Conservation (phyloP, 1,284 basidiomycete species). For the Cryptococcus sp. region DNA sequence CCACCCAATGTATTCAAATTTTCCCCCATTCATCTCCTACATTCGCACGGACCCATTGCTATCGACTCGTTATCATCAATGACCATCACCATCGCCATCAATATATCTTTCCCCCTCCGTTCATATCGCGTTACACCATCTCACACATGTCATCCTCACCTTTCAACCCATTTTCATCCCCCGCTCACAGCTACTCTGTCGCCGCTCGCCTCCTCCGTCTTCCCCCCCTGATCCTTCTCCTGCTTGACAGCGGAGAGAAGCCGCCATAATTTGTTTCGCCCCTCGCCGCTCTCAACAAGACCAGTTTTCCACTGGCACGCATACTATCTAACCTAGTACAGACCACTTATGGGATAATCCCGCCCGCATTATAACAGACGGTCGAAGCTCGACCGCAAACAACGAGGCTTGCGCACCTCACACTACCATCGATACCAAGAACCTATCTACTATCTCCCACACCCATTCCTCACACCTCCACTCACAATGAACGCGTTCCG, state of each 20-base stretch:
- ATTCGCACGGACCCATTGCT: background rate
- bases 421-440: background rate
- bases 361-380: background rate
- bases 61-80: too few relatives aligned
- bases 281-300: constrained; percentile 2
- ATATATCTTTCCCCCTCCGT: background rate
- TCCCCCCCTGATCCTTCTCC: constrained; percentile 47
- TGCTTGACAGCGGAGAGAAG: constrained; percentile 49
- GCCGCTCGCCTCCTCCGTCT: constrained; percentile 45
- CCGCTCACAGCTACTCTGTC: constrained; percentile 35
- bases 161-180: constrained; percentile 3
- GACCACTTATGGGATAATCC: constrained; percentile 31
- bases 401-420: too few relatives aligned
- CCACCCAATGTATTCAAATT: background rate
- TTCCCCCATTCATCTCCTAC: background rate
- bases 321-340: constrained; percentile 3
- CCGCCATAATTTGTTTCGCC: constrained; percentile 49
- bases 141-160: too few relatives aligned
- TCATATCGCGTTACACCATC: background rate
- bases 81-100: too few relatives aligned
- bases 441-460: background rate
- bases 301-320: constrained; percentile 11
- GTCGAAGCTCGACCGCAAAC: background rate
- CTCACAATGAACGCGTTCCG: constrained; percentile 52
- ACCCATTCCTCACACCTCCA: constrained; percentile 2